A percentile compares a stretch with the other conserved stretches of the same genome.
phyloP scores from a whole-genome alignment of 768 basidiomycete species.

The Aureoboletus auriporus region DNA sequence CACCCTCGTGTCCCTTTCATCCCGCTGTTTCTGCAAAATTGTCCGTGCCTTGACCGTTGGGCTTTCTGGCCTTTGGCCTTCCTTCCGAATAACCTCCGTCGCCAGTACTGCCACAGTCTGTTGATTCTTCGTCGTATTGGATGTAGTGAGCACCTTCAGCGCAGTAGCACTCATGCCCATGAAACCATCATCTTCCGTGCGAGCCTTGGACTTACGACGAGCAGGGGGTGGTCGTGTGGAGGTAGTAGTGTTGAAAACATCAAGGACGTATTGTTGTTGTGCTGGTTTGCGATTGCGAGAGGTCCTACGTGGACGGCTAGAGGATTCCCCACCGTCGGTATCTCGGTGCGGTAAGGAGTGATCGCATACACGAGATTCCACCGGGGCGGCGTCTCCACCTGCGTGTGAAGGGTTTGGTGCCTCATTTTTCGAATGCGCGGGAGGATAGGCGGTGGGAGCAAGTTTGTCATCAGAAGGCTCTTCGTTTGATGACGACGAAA shows the following conservation, averaged over 20 bases:
- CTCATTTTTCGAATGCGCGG: not conserved
- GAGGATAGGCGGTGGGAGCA: not conserved
- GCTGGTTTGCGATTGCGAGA: slow-evolving; percentile 45
- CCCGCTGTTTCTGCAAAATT: slow-evolving; percentile 60
- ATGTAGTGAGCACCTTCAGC: slow-evolving; percentile 63
- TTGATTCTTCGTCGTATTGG: slow-evolving; percentile 74
- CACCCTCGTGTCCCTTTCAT: slow-evolving; percentile 53
- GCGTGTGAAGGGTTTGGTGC: not conserved
- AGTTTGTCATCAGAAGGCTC: slow-evolving; percentile 5
- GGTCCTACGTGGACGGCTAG: slow-evolving; percentile 41
- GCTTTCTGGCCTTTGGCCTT: slow-evolving; percentile 71
- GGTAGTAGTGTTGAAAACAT: slow-evolving; percentile 34
- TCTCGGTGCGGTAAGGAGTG: slow-evolving; percentile 15
- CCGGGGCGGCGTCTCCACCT: slow-evolving; percentile 10
- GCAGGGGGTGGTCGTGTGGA: slow-evolving; percentile 29
- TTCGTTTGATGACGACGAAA: slow-evolving; percentile 21
- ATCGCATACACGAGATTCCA: not conserved
- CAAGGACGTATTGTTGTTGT: slow-evolving; percentile 30
- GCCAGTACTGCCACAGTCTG: slow-evolving; percentile 57
- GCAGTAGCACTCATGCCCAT: slow-evolving; percentile 66
- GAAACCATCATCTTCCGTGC: slow-evolving; percentile 42
- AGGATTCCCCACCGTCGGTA: not conserved
- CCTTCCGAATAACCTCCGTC: slow-evolving; percentile 66
- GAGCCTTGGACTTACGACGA: slow-evolving; percentile 42
- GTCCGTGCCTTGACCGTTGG: slow-evolving; percentile 73